phyloP scores from a whole-genome alignment of 495 filamentous ascomycete species.

The Talaromyces proteolyticus region DNA sequence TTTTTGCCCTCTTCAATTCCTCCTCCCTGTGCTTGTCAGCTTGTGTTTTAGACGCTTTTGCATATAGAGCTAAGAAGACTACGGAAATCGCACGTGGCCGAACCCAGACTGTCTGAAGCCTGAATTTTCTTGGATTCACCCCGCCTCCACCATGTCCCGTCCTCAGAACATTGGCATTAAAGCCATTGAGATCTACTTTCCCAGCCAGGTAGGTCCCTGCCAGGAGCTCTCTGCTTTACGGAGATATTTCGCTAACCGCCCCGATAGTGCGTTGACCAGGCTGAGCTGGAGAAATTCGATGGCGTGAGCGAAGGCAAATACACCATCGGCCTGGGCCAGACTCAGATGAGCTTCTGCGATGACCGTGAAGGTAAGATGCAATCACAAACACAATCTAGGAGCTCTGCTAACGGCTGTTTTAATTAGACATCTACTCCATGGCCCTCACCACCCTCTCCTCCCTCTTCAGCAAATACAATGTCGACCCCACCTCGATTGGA shows the following conservation, averaged over 20 bases:
- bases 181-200: constrained; percentile 99
- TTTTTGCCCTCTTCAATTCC: too few relatives aligned
- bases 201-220: constrained; percentile 69
- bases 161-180: constrained; percentile 98
- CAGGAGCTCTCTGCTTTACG: constrained; percentile 4
- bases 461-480: constrained; percentile 86
- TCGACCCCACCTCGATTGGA: constrained; percentile 85
- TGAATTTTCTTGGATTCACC: too few relatives aligned
- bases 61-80: too few relatives aligned
- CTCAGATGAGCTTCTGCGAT: constrained; percentile 99
- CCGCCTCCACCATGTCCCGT: constrained; percentile 67
- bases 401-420: neutral
- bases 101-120: too few relatives aligned
- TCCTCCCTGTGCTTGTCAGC: too few relatives aligned
- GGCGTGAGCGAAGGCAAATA: constrained; percentile 92
- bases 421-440: constrained; percentile 94
- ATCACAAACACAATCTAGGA: neutral
- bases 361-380: constrained; percentile 81
- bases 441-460: constrained; percentile 83
- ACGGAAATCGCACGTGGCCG: too few relatives aligned
- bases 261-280: constrained; percentile 87
- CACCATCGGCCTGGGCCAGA: constrained; percentile 98
- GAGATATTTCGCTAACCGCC: constrained; percentile 15
- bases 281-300: constrained; percentile 96
- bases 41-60: too few relatives aligned